A percentile compares a stretch with the other conserved stretches of the same genome.
Conservation (phyloP, 768 basidiomycete genomes). For the Multifurca ochricompacta region DNA sequence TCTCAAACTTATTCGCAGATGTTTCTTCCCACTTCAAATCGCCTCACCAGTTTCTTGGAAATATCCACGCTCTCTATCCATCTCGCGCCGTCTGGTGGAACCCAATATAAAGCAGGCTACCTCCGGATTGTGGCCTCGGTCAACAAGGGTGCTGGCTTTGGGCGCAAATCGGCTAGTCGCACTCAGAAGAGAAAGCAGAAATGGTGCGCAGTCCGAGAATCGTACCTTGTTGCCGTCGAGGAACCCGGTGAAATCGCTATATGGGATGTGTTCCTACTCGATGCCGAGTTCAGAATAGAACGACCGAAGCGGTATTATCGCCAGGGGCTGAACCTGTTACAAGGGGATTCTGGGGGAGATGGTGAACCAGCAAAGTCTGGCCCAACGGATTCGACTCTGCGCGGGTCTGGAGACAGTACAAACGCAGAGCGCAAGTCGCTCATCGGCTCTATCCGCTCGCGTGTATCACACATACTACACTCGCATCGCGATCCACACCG, state of each 20-base stretch:
- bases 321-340: constrained; percentile 67
- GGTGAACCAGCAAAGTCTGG: background rate
- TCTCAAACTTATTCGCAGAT: constrained; percentile 44
- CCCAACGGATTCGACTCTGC: background rate
- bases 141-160: constrained; percentile 47
- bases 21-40: constrained; percentile 90
- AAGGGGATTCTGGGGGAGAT: constrained; percentile 28
- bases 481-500: constrained; percentile 4
- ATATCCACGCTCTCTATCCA: constrained; percentile 80
- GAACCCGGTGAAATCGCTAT: constrained; percentile 87
- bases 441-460: constrained; percentile 44
- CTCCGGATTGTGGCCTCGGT: constrained; percentile 51
- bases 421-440: constrained; percentile 26
- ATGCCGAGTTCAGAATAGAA: constrained; percentile 81
- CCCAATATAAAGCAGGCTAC: constrained; percentile 88
- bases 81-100: constrained; percentile 72
- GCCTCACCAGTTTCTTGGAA: constrained; percentile 85
- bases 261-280: constrained; percentile 92
- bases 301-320: constrained; percentile 87
- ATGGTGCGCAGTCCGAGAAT: constrained; percentile 92
- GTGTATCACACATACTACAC: constrained; percentile 4
- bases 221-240: constrained; percentile 78
- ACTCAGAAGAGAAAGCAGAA: constrained; percentile 54
- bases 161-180: constrained; percentile 57
- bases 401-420: constrained; percentile 23